Evolutionary conservation across 2,329 filamentous ascomycete genomes (phyloP), one percentile per base, ranked within the genome.

Genomic region (Colletotrichum gigasporum): DNA sequence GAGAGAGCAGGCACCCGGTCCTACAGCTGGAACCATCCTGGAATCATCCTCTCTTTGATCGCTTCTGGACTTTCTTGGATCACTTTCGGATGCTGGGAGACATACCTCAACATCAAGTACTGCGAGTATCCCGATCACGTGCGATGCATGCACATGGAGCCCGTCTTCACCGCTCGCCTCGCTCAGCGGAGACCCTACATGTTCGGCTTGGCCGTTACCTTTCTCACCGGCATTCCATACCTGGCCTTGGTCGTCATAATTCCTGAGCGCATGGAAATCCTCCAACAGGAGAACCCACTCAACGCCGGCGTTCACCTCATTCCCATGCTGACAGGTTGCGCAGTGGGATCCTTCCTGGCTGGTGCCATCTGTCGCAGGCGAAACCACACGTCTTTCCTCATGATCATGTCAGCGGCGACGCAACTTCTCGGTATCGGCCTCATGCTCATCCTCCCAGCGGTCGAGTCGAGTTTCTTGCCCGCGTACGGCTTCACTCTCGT

Each of bases 251-350:
- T 86, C 11, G 82, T 89, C 59, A 80, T 83, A 30, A 80, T 90
- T 4, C 87, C 87, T 1, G 85, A 90, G 67, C 78, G 86, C 6
- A 86, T 88, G 51, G 87, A 90, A 65, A 83, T 89, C 35, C 82
- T 88, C 54, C 84, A 88, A 66, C 77, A 76, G 5, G 80, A 87
- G 50, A 80, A 75, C 30, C 79, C 84, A 0, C 77, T 89, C 22
- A 79, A 80, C 69, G 85, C 87, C 0, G 86, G 87, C 4, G 71
- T 89, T 4, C 83, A 87, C 44, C 78, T 89, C 5, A 76, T 90
- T 12, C 87, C 87, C 0, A 80, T 90, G 76, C 80, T 89, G 1
- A 84, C 83, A 2, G 76, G 84, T 2, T 87, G 84, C 34, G 85
- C 87, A 0, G 69, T 87, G 4, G 87, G 85, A 0, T 87, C 85